These are phyloP conservation scores for Agaricus subrufescens DNA, from an alignment of 768 basidiomycete species.

Conservation along the genomic window DNA sequence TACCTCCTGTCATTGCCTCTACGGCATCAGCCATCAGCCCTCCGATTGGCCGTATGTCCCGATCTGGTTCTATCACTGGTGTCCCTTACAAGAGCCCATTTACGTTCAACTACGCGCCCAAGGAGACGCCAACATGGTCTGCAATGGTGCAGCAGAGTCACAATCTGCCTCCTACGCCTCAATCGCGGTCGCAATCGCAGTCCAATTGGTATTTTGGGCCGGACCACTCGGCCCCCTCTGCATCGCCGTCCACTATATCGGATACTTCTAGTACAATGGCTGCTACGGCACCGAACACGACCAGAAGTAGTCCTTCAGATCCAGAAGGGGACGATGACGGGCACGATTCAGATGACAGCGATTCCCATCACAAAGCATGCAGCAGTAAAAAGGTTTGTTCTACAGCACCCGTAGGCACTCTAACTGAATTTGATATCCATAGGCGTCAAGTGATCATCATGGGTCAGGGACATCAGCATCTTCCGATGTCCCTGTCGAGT, in stretches of 20 bases:
- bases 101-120: conserved; percentile 31
- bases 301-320: conserved; percentile 38
- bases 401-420: not conserved
- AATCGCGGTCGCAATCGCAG: conserved; percentile 8
- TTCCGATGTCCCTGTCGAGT: conserved; percentile 74
- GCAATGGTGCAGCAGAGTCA: conserved; percentile 10
- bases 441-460: conserved; percentile 28
- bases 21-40: conserved; percentile 26
- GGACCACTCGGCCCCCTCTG: conserved; percentile 17
- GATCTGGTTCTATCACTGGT: conserved; percentile 52
- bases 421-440: not conserved
- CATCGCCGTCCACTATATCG: conserved; percentile 23
- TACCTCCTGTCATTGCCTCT: conserved; percentile 16
- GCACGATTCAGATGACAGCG: conserved; percentile 31
- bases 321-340: conserved; percentile 48
- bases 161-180: conserved; percentile 6
- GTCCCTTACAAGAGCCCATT: conserved; percentile 28
- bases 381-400: not conserved
- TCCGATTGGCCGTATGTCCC: conserved; percentile 49
- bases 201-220: conserved; percentile 16
- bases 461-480: conserved; percentile 17
- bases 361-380: conserved; percentile 9
- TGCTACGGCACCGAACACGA: conserved; percentile 22
- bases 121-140: conserved; percentile 23
- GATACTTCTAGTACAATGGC: conserved; percentile 18